These are phyloP conservation scores for Saccharomyces hybrid DNA, from an alignment of 1,139 yeast genomes.

Conservation along the genomic window DNA sequence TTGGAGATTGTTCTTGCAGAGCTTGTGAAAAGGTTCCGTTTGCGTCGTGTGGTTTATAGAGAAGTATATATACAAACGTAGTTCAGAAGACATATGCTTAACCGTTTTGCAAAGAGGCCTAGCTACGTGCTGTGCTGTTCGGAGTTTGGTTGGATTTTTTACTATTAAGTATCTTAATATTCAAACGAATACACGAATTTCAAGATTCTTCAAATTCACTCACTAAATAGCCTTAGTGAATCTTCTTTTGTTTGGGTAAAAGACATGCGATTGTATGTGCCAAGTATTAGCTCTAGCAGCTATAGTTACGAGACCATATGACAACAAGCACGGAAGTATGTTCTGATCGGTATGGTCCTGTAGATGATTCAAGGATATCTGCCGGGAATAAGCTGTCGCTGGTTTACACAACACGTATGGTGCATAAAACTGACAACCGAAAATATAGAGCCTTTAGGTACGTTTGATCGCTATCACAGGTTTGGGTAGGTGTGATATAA, in stretches of 20 bases:
- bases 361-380: no score
- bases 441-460: not conserved
- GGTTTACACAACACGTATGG: not conserved
- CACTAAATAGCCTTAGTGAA: no score
- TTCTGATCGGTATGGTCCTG: no score
- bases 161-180: not conserved
- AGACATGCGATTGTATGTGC: no score
- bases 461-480: no score
- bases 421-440: not conserved
- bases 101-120: not conserved
- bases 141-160: not conserved
- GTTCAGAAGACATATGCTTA: not conserved
- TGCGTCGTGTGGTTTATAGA: not conserved
- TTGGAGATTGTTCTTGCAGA: constrained; percentile 13
- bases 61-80: not conserved
- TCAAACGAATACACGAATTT: no score
- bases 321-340: no score
- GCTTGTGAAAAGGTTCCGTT: constrained; percentile 2
- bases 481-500: no score
- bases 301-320: no score
- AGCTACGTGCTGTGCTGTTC: not conserved
- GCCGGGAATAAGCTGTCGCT: not conserved
- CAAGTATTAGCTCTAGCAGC: no score
- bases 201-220: no score
- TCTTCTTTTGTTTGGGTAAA: no score